A percentile compares a stretch with the other conserved stretches of the same genome.
Evolutionary conservation across 352 stramenopile genomes (phyloP).

Genomic region (Phytophthora tentaculata): DNA sequence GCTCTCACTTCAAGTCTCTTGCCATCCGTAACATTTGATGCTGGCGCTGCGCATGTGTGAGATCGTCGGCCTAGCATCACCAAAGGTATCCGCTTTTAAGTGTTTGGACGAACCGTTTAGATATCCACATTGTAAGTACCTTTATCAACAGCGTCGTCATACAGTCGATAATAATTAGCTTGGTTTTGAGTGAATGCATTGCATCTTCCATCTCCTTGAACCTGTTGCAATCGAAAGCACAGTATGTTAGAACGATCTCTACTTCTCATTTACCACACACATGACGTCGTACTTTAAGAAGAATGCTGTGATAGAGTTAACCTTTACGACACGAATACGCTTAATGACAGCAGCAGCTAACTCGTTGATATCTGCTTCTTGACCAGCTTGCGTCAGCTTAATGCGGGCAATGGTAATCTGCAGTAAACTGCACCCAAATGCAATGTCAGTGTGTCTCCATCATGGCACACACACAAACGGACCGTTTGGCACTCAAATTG

Average conservation of each 20-base stretch:
- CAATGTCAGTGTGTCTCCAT: neutral
- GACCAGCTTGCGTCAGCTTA: slow-evolving; percentile 15
- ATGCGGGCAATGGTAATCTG: slow-evolving; percentile 55
- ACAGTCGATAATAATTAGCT: slow-evolving; percentile 83
- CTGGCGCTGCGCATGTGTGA: slow-evolving; percentile 48
- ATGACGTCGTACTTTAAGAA: slow-evolving; percentile 45
- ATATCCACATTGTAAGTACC: slow-evolving; percentile 22
- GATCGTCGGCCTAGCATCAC: slow-evolving; percentile 38
- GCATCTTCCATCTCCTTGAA: slow-evolving; percentile 59
- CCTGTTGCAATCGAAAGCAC: slow-evolving; percentile 43
- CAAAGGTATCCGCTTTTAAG: slow-evolving; percentile 4
- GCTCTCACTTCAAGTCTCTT: slow-evolving; percentile 58
- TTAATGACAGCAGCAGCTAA: slow-evolving; percentile 40
- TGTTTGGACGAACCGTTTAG: neutral
- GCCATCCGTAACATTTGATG: slow-evolving; percentile 56
- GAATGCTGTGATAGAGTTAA: slow-evolving; percentile 52
- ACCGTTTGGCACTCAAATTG: slow-evolving; percentile 80
- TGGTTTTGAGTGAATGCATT: slow-evolving; percentile 52
- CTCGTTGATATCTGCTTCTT: slow-evolving; percentile 28
- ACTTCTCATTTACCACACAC: too few species aligned
- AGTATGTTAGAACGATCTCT: neutral
- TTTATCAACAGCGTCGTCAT: slow-evolving; percentile 66
- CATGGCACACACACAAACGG: neutral
- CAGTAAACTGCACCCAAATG: slow-evolving; percentile 38
- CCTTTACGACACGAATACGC: slow-evolving; percentile 51